phyloP scores from a whole-genome alignment of 192 early-diverging fungal species.

The Backusella sp. region DNA sequence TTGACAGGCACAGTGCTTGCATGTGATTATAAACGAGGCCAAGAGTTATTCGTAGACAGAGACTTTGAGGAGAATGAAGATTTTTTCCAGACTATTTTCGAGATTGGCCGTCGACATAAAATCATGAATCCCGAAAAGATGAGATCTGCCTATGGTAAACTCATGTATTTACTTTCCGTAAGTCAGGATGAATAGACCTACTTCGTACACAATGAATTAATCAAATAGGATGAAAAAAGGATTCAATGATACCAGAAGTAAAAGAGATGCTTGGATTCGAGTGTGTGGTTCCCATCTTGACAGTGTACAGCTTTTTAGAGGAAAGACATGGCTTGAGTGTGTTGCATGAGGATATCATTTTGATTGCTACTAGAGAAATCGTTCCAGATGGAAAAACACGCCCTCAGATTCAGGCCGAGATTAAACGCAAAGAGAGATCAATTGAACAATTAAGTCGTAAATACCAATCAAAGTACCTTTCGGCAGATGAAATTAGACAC shows the following conservation, averaged over 20 bases:
- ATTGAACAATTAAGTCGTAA: constrained; percentile 84
- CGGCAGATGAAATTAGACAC: constrained; percentile 69
- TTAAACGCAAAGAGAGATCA: constrained; percentile 87
- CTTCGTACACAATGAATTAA: too few species aligned
- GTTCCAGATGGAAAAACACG: constrained; percentile 64
- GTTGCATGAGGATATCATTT: constrained; percentile 80
- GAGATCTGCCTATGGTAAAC: constrained; percentile 93
- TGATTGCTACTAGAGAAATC: constrained; percentile 72
- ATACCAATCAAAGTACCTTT: constrained; percentile 62
- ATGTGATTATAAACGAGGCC: constrained; percentile 80
- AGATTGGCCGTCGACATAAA: constrained; percentile 73
- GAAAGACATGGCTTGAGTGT: constrained; percentile 62
- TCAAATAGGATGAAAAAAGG: constrained; percentile 37
- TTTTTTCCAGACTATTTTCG: constrained; percentile 74
- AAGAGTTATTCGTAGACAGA: constrained; percentile 70
- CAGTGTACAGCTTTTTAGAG: constrained; percentile 79
- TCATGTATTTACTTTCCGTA: constrained; percentile 86
- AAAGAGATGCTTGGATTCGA: constrained; percentile 78
- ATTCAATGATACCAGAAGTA: constrained; percentile 69
- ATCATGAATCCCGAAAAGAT: constrained; percentile 97
- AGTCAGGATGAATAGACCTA: background rate
- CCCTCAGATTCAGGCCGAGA: constrained; percentile 76
- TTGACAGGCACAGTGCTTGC: constrained; percentile 88
- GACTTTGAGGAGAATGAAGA: constrained; percentile 70
- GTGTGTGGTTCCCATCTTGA: constrained; percentile 85